Conservation (phyloP, 305 asterid species). For the Petunia hybrid region DNA sequence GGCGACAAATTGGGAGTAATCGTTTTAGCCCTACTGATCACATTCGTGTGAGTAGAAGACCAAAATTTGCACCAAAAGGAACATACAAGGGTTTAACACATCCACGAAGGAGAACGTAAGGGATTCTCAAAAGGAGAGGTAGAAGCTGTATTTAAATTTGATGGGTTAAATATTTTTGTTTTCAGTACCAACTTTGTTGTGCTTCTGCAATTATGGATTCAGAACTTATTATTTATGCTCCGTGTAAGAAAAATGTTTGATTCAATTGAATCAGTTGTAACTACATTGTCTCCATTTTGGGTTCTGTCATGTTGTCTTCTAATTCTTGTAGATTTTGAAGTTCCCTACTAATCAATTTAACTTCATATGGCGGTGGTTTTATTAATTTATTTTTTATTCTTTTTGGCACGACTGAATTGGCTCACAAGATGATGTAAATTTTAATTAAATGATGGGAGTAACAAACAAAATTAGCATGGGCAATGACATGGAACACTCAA, state of each 20-base stretch:
- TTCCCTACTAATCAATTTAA: neutral
- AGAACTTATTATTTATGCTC: too few relatives aligned
- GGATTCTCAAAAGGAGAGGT: neutral
- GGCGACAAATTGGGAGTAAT: neutral
- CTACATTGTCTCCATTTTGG: neutral
- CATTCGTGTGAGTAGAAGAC: neutral
- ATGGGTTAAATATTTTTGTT: neutral
- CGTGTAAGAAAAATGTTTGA: neutral
- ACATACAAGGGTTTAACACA: constrained; percentile 20
- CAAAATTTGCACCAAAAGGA: neutral
- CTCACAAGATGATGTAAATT: too few relatives aligned
- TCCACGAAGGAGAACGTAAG: constrained; percentile 37
- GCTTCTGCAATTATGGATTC: too few relatives aligned
- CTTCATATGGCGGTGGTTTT: neutral
- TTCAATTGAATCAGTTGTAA: neutral
- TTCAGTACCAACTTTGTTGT: too few relatives aligned
- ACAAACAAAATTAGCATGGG: too few relatives aligned
- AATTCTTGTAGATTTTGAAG: neutral
- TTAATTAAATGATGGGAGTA: too few relatives aligned
- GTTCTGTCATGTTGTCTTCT: neutral
- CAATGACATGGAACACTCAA: too few relatives aligned
- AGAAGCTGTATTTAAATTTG: too few relatives aligned
- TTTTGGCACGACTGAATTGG: too few relatives aligned
- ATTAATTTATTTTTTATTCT: too few relatives aligned
- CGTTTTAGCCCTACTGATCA: neutral